phyloP scores from a whole-genome alignment of 495 filamentous ascomycete genomes.

The Schizothecium vesticola region DNA sequence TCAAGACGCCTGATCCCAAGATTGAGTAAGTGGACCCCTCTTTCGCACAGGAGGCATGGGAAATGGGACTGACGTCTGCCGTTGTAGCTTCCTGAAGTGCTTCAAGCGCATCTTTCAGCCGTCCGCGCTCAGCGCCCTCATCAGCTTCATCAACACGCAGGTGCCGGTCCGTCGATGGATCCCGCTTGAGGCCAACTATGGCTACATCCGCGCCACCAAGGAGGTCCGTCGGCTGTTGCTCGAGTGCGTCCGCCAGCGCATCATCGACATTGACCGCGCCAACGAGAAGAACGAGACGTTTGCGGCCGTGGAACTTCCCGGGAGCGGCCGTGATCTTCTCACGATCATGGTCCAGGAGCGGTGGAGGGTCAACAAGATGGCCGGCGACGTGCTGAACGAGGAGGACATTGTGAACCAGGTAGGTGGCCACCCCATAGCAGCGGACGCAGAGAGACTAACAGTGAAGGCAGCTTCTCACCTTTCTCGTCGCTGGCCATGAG shows the following conservation, averaged over 20 bases:
- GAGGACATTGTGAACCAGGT: slow-evolving; percentile 21
- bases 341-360: slow-evolving; percentile 24
- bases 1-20: slow-evolving; percentile 39
- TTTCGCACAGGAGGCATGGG: too few relatives aligned
- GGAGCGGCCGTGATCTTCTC: slow-evolving; percentile 19
- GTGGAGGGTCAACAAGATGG: slow-evolving; percentile 12
- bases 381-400: slow-evolving; percentile 23
- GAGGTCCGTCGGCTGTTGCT: slow-evolving; percentile 13
- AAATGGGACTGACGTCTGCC: background rate
- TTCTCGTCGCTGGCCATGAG: slow-evolving; percentile 26
- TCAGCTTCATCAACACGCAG: slow-evolving; percentile 21
- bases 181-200: slow-evolving; percentile 21
- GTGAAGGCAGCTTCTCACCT: slow-evolving; percentile 20
- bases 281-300: slow-evolving; percentile 5
- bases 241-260: slow-evolving; percentile 13
- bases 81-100: slow-evolving; percentile 12
- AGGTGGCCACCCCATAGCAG: slow-evolving; percentile 38
- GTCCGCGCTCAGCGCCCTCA: slow-evolving; percentile 19
- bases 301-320: background rate
- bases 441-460: slow-evolving; percentile 37
- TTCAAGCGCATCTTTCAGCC: slow-evolving; percentile 28
- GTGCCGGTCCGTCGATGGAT: slow-evolving; percentile 22
- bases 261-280: slow-evolving; percentile 18
- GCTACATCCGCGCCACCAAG: slow-evolving; percentile 15
- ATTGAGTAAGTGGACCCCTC: slow-evolving; percentile 8